These are phyloP conservation scores for Blastobotrys parvus DNA, from an alignment of 805 yeast genomes.

Conservation along the genomic window DNA sequence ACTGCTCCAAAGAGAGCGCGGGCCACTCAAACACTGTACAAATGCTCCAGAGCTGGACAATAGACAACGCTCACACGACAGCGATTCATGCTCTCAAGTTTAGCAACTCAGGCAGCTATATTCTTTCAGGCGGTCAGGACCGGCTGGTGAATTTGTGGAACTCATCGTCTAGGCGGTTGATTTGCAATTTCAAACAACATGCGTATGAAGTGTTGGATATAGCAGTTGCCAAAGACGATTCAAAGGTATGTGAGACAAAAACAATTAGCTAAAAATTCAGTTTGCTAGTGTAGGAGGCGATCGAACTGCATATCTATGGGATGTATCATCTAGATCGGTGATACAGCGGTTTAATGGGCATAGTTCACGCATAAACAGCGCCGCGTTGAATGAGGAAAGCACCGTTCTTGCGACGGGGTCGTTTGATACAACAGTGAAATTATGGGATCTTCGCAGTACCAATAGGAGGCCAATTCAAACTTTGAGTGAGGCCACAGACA, in stretches of 20 bases:
- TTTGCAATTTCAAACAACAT: conserved; percentile 20
- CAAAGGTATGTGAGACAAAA: conserved; percentile 8
- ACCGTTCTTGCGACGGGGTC: conserved; percentile 25
- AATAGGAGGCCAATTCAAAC: conserved; percentile 29
- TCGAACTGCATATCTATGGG: conserved; percentile 25
- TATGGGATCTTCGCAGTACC: conserved; percentile 27
- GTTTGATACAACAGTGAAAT: conserved; percentile 25
- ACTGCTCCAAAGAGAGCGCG: neutral
- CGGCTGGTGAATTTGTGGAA: conserved; percentile 22
- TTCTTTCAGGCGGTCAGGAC: conserved; percentile 27
- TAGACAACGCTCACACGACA: conserved; percentile 14
- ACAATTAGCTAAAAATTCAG: conserved; percentile 1
- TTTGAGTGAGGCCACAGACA: conserved; percentile 28
- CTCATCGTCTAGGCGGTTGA: conserved; percentile 14
- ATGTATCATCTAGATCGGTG: conserved; percentile 20
- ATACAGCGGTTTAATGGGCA: conserved; percentile 24
- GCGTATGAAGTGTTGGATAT: conserved; percentile 26
- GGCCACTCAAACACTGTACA: neutral
- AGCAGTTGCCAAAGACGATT: conserved; percentile 19
- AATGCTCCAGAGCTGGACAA: neutral
- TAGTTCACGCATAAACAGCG: conserved; percentile 20
- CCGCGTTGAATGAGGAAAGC: conserved; percentile 20
- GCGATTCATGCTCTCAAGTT: conserved; percentile 22
- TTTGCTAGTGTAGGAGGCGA: conserved; percentile 30
- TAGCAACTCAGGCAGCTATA: conserved; percentile 21